Conservation (phyloP, 2,329 filamentous ascomycete species). For the Cercospora janseana region DNA sequence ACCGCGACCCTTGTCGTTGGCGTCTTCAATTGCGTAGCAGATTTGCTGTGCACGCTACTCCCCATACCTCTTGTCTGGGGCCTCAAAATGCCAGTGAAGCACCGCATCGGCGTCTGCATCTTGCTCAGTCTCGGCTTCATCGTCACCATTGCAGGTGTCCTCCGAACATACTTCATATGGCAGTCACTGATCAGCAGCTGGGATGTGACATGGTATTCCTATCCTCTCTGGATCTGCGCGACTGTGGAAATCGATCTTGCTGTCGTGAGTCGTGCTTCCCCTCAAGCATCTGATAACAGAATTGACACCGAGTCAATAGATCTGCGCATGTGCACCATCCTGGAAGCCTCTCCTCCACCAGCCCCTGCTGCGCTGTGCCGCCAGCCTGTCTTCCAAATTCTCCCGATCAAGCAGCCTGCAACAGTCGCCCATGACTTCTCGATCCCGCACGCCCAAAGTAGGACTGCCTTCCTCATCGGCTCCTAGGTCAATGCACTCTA, state of each 20-base stretch:
- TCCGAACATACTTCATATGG: constrained; percentile 48
- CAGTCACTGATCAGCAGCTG: constrained; percentile 42
- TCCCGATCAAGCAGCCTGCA: constrained; percentile 13
- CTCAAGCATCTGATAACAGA: neutral
- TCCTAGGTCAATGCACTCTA: constrained; percentile 10
- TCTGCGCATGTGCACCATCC: constrained; percentile 42
- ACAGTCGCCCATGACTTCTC: constrained; percentile 7
- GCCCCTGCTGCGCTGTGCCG: constrained; percentile 27
- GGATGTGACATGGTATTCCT: constrained; percentile 47
- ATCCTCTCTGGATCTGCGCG: constrained; percentile 49
- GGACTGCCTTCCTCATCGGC: neutral
- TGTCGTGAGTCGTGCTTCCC: constrained; percentile 38
- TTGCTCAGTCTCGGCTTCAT: constrained; percentile 45
- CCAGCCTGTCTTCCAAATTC: constrained; percentile 28
- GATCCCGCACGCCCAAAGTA: neutral
- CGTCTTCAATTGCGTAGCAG: constrained; percentile 46
- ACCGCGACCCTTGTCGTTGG: constrained; percentile 41
- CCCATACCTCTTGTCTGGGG: constrained; percentile 46
- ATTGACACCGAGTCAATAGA: constrained; percentile 26
- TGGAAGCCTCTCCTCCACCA: constrained; percentile 37
- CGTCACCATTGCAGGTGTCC: constrained; percentile 44
- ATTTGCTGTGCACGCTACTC: constrained; percentile 44
- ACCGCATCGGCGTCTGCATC: constrained; percentile 42
- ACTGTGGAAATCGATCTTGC: constrained; percentile 49
- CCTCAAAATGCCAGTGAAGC: constrained; percentile 45